Base-by-base conservation (phyloP, 192 early-diverging fungal genomes). In the Gaertneriomyces sp. region DNA sequence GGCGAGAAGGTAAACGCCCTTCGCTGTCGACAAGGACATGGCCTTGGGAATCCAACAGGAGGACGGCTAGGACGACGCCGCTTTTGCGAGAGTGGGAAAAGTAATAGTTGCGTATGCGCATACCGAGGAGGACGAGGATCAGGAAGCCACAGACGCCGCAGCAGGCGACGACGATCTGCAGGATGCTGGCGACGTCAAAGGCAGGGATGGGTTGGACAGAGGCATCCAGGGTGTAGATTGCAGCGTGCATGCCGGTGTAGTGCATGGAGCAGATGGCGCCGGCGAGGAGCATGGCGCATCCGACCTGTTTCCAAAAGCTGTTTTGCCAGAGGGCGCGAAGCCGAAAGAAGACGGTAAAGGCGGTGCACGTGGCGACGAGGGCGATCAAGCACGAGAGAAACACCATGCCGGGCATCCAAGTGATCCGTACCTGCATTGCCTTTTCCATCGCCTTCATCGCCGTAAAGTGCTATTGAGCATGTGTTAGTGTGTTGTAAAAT, bases 281-380 rank as follows among this genome's bases (percentile, higher is more conserved):
- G 0, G 61, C 76, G 70, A 82, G 70, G 10, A 81, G 45, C 64
- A 81, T 62, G 4, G 81, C 74, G 59, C 74, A 76, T 9, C 70
- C 76, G 33, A 78, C 43, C 55, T 79, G 55, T 63, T 81, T 82
- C 61, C 75, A 76, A 70, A 73, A 71, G 33, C 60, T 54, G 45
- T 69, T 76, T 44, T 63, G 61, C 81, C 81, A 82, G 51, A 68
- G 42, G 39, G 77, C 72, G 40, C 79, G 64, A 45, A 82, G 55
- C 19, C 68, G 68, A 58, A 81, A 82, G 49, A 82, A 82, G n/a
- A 82, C 74, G 20, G 54, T 68, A 8, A 82, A 57, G 7, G 79
- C 71, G 9, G 67, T 60, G 10, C 74, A 78, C 4, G 74, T 58
- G 5, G 79, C 73, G 7, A 49, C 14, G 45, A 64, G 60, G n/a